Conservation (phyloP, 2,329 filamentous ascomycete species). For the Scytalidium sp. region DNA sequence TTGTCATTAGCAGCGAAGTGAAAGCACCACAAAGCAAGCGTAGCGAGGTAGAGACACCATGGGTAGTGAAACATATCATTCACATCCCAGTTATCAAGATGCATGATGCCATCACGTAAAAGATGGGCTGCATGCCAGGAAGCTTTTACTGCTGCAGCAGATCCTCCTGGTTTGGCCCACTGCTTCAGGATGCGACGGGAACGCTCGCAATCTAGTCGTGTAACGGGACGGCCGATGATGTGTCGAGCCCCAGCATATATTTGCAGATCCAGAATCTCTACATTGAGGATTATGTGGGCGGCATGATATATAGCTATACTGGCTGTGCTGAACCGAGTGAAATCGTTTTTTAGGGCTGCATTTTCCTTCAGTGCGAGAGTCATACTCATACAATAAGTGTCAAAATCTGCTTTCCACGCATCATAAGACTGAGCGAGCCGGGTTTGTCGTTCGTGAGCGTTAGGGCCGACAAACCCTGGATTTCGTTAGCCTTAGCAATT, state of each 20-base stretch:
- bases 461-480: constrained; percentile 7
- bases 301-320: constrained; percentile 57
- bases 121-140: constrained; percentile 53
- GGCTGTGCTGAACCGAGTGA: constrained; percentile 44
- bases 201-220: constrained; percentile 44
- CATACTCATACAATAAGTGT: constrained; percentile 43
- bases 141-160: constrained; percentile 36
- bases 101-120: constrained; percentile 45
- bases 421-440: constrained; percentile 52
- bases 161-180: constrained; percentile 38
- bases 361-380: constrained; percentile 29
- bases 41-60: constrained; percentile 60
- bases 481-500: constrained; percentile 8
- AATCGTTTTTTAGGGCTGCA: constrained; percentile 31
- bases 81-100: constrained; percentile 47
- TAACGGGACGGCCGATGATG: constrained; percentile 55
- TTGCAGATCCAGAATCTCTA: constrained; percentile 59
- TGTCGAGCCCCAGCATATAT: constrained; percentile 58
- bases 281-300: constrained; percentile 52
- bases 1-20: constrained; percentile 38
- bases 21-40: constrained; percentile 55
- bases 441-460: constrained; percentile 35
- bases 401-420: constrained; percentile 57
- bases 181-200: constrained; percentile 48
- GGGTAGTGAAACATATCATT: constrained; percentile 57